Conservation (phyloP, 2,329 filamentous ascomycete species). For the Periconia digitata region DNA sequence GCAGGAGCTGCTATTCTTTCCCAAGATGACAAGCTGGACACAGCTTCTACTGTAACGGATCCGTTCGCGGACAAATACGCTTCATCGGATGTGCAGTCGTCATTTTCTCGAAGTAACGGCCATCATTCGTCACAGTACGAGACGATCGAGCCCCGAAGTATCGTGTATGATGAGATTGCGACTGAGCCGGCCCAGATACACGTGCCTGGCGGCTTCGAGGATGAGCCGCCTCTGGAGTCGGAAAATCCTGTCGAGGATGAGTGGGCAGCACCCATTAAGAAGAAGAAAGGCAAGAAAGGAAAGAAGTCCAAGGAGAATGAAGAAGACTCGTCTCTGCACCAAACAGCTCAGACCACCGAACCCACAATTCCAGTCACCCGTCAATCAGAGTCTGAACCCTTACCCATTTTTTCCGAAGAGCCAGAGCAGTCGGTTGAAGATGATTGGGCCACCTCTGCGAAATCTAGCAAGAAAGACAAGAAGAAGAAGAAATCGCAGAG, state of each 20-base stretch:
- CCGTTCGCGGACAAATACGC: conserved; percentile 30
- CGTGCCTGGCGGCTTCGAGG: conserved; percentile 65
- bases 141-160: conserved; percentile 35
- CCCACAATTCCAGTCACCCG: not conserved
- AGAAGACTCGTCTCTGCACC: not conserved
- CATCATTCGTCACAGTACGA: conserved; percentile 47
- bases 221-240: conserved; percentile 29
- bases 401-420: conserved; percentile 7
- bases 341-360: not conserved
- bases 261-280: conserved; percentile 16
- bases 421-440: conserved; percentile 33
- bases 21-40: conserved; percentile 18
- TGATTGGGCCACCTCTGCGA: conserved; percentile 15
- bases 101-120: conserved; percentile 22
- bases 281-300: conserved; percentile 23
- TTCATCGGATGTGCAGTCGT: conserved; percentile 15
- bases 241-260: conserved; percentile 33
- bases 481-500: conserved; percentile 8
- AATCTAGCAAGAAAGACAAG: conserved; percentile 28
- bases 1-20: conserved; percentile 17
- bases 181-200: conserved; percentile 61
- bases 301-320: conserved; percentile 7
- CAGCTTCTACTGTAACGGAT: conserved; percentile 25
- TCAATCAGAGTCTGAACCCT: conserved; percentile 5
- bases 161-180: conserved; percentile 38